A percentile compares a stretch with the other conserved stretches of the same genome.
Evolutionary conservation across 2,329 filamentous ascomycete genomes (phyloP).

Genomic region (Cordyceps fumosorosea): DNA sequence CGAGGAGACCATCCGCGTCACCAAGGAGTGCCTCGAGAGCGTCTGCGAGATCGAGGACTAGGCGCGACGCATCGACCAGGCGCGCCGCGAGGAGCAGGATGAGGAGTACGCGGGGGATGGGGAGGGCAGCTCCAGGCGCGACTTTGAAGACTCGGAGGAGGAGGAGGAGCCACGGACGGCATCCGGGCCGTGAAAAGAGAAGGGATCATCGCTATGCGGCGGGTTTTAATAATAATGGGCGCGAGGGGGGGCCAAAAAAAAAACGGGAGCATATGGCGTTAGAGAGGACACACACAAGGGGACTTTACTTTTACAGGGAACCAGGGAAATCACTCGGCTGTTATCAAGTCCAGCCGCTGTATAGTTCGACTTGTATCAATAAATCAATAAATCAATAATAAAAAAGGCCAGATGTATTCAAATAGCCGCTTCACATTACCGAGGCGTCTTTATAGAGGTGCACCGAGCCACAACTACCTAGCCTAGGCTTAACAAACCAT

Average conservation of each 20-base stretch:
- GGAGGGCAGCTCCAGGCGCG: no score
- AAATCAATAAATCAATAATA: not conserved
- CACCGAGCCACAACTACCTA: no score
- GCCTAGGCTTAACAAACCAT: not conserved
- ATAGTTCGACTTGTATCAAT: conserved; percentile 2
- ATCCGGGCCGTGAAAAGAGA: no score
- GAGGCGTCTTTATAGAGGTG: not conserved
- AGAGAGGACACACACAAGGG: not conserved
- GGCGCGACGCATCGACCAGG: not conserved
- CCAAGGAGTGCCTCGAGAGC: conserved; percentile 50
- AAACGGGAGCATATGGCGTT: no score
- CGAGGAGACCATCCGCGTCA: conserved; percentile 54
- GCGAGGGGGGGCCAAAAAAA: no score
- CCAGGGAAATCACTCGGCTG: not conserved
- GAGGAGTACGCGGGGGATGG: no score
- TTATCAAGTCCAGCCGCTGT: not conserved
- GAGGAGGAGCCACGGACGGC: no score
- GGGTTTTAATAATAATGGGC: no score
- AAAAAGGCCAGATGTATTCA: not conserved
- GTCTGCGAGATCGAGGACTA: conserved; percentile 35
- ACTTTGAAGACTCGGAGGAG: no score
- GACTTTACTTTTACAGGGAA: not conserved
- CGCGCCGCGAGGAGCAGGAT: no score
- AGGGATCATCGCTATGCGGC: no score
- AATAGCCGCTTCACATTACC: not conserved